phyloP scores from a whole-genome alignment of 2,329 filamentous ascomycete genomes.

The Colletotrichum sp. region DNA sequence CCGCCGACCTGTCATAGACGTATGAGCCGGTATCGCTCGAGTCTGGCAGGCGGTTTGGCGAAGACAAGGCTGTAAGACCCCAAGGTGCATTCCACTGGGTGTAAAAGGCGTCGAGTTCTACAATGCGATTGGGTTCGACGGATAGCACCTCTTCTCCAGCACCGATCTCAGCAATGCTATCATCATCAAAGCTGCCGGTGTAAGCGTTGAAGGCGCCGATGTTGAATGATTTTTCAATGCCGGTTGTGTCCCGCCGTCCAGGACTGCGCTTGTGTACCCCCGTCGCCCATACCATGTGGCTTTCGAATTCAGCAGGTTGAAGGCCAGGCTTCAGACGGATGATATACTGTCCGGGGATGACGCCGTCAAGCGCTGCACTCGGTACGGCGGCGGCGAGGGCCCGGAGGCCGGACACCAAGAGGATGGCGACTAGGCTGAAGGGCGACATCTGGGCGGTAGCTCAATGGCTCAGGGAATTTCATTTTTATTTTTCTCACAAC shows the following conservation, averaged over 20 bases:
- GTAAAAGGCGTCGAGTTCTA: slow-evolving; percentile 25
- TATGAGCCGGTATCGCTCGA: slow-evolving; percentile 28
- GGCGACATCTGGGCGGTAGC: background rate
- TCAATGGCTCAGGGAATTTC: background rate
- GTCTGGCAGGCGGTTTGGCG: slow-evolving; percentile 21
- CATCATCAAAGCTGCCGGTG: slow-evolving; percentile 47
- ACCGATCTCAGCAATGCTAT: slow-evolving; percentile 43
- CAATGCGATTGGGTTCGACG: slow-evolving; percentile 35
- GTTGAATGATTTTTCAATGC: slow-evolving; percentile 45
- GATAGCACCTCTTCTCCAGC: slow-evolving; percentile 33
- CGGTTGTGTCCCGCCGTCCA: slow-evolving; percentile 34
- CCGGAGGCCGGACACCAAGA: background rate
- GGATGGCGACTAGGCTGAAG: background rate
- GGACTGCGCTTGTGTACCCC: slow-evolving; percentile 41
- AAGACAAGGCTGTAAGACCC: slow-evolving; percentile 52
- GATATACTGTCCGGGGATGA: slow-evolving; percentile 1
- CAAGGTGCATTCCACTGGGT: slow-evolving; percentile 42
- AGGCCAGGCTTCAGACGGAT: slow-evolving; percentile 25
- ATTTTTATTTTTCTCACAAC: background rate
- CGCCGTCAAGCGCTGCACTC: background rate
- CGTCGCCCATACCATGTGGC: slow-evolving; percentile 38
- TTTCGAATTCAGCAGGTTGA: slow-evolving; percentile 33
- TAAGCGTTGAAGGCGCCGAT: slow-evolving; percentile 44
- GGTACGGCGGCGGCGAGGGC: background rate
- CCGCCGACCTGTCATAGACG: slow-evolving; percentile 37